These are phyloP conservation scores for Penicillium sp. DNA, from an alignment of 2,329 filamentous ascomycete species.

Conservation along the genomic window DNA sequence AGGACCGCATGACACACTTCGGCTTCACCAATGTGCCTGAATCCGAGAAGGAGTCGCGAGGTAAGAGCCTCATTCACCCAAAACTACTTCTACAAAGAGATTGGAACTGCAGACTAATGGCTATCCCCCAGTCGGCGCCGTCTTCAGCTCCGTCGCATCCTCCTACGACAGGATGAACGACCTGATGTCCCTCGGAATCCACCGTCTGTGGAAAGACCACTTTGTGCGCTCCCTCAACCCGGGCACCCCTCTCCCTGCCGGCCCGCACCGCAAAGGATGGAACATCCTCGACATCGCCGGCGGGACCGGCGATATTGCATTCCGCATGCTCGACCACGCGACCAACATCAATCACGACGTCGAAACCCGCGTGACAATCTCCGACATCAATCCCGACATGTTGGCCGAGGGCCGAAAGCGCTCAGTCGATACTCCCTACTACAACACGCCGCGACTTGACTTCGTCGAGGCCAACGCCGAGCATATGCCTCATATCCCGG, in stretches of 20 bases:
- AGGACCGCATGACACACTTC: constrained; percentile 75
- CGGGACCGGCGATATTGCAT: constrained; percentile 95
- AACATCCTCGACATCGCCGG: constrained; percentile 93
- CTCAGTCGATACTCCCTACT: constrained; percentile 62
- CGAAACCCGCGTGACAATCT: constrained; percentile 80
- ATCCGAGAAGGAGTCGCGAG: constrained; percentile 69
- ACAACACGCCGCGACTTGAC: constrained; percentile 52
- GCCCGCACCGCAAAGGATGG: constrained; percentile 44
- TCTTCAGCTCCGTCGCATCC: constrained; percentile 92
- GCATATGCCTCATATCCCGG: constrained; percentile 62
- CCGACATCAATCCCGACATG: constrained; percentile 97
- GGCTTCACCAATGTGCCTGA: constrained; percentile 84
- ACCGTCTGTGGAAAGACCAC: constrained; percentile 95
- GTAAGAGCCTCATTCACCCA: constrained; percentile 38
- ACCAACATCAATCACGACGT: constrained; percentile 76
- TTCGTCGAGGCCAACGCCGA: constrained; percentile 94
- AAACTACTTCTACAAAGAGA: background rate
- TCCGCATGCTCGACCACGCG: constrained; percentile 88
- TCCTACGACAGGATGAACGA: constrained; percentile 99
- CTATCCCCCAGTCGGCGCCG: constrained; percentile 64
- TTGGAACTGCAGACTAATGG: background rate
- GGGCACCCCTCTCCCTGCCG: constrained; percentile 52
- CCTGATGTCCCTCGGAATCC: constrained; percentile 95
- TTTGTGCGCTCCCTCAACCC: constrained; percentile 92
- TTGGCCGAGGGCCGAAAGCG: constrained; percentile 82